Base-by-base conservation (phyloP, 2,329 filamentous ascomycete species). In the Apiospora malaysiana region DNA sequence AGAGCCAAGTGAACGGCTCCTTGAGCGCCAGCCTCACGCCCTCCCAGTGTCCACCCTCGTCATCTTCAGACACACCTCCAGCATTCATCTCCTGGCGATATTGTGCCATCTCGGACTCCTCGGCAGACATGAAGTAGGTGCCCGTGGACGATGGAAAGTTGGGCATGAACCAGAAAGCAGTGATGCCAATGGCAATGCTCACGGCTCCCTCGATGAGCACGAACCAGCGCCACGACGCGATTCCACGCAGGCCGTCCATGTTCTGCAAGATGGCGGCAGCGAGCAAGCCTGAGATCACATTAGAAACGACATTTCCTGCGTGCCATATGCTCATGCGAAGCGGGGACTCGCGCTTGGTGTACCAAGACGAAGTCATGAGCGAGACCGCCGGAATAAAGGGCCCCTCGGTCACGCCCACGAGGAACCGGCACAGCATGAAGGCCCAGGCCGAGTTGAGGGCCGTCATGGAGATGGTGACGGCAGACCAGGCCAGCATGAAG, bases 321-420 rank as follows among this genome's bases (percentile, higher is more conserved):
- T 85, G 84, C 78, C 84, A 82, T 23, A 85, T 80, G 7, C 81
- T 83, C 77, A 85, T 85, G 0, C 84, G 77, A 10, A 82, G 77
- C 0, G 83, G 83, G 0, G 80, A 78, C 69, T 86, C 84, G 14
- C 80, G 76, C 56, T 84, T 83, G 0, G 82, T 85, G 71, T 86
- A 86, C 84, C 84, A 86, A 0, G 83, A 84, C 0, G 82, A 84
- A 1, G 81, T 81, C 75, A 84, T 83, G 46, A 86, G 83, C 6
- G 85, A 79, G 1, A 80, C 83, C 32, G 82, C 86, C 0, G 86
- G 86, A 4, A 86, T 81, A 72, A 86, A 87, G 0, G 79, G 79
- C 0, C 78, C 80, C 67, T 81, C 79, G 0, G 77, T 76, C 5
- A 81, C 16, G 0, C 79, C 79, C 0, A 81, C 73, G 0, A 81